phyloP scores from a whole-genome alignment of 208 protist species.

The Leishmania aethiopica region DNA sequence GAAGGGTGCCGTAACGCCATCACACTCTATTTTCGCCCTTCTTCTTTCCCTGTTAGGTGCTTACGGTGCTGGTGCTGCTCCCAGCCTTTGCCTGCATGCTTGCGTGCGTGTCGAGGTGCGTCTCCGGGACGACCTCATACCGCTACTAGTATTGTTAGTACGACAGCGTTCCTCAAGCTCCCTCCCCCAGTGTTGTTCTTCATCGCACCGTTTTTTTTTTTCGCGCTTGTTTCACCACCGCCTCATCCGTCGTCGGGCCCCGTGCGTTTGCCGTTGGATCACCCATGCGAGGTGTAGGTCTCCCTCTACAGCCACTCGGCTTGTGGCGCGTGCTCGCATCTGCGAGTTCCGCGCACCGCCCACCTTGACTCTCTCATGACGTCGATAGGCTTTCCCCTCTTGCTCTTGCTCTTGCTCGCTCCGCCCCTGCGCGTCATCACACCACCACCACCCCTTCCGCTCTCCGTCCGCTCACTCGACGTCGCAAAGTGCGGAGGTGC shows the following conservation, averaged over 20 bases:
- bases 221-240: not conserved
- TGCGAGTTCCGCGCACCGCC: not conserved
- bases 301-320: not conserved
- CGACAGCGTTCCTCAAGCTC: not conserved
- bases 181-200: not conserved
- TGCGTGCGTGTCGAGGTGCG: not conserved
- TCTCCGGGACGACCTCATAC: not conserved
- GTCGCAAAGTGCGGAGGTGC: not conserved
- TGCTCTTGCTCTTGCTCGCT: not conserved
- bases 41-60: not conserved
- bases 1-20: too few relatives aligned
- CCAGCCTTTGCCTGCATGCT: not conserved
- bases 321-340: not conserved
- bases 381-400: not conserved
- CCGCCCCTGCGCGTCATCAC: not conserved
- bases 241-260: not conserved
- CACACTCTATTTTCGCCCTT: too few relatives aligned
- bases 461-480: not conserved
- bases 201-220: not conserved
- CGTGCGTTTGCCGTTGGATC: not conserved
- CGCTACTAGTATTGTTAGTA: not conserved
- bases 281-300: not conserved
- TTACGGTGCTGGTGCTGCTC: not conserved
- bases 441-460: not conserved
- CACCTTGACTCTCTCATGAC: not conserved